Conservation (phyloP, 139 green algal genomes). For the Chlamydomonas sphaeroides region DNA sequence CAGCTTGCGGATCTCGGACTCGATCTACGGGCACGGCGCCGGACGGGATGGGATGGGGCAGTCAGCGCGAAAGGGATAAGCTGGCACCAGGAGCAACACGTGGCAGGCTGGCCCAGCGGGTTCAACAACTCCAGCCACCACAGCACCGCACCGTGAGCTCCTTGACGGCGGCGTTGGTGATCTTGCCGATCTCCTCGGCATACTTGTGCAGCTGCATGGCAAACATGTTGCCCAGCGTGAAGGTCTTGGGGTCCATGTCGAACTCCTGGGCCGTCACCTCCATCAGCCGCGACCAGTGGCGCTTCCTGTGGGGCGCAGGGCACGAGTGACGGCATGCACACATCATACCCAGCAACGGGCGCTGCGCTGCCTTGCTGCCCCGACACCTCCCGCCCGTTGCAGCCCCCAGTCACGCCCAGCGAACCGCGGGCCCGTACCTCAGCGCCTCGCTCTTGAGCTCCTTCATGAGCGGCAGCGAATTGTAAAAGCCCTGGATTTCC, state of each 20-base stretch:
- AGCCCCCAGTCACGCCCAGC: too few relatives aligned
- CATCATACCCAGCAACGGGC: not conserved
- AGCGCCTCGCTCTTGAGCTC: constrained; percentile 86
- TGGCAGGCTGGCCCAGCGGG: too few relatives aligned
- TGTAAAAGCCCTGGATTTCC: constrained; percentile 81
- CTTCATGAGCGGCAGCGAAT: constrained; percentile 86
- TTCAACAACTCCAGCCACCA: not conserved
- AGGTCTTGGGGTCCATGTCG: constrained; percentile 86
- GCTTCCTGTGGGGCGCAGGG: constrained; percentile 53
- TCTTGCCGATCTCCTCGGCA: constrained; percentile 75
- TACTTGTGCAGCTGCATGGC: constrained; percentile 80
- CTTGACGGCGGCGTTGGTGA: constrained; percentile 80
- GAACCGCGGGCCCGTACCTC: too few relatives aligned
- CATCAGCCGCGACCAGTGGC: constrained; percentile 87
- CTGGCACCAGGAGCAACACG: too few relatives aligned
- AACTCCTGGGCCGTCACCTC: constrained; percentile 81
- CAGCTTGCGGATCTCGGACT: constrained; percentile 88
- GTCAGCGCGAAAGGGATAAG: too few relatives aligned
- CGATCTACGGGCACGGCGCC: constrained; percentile 73
- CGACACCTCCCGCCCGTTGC: too few relatives aligned
- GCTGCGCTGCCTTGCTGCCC: too few relatives aligned
- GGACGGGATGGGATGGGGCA: not conserved
- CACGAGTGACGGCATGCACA: too few relatives aligned
- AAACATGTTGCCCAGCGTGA: constrained; percentile 88
- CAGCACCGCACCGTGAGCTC: constrained; percentile 71